Base-by-base conservation (phyloP, 768 basidiomycete genomes). In the Boletus edulis region DNA sequence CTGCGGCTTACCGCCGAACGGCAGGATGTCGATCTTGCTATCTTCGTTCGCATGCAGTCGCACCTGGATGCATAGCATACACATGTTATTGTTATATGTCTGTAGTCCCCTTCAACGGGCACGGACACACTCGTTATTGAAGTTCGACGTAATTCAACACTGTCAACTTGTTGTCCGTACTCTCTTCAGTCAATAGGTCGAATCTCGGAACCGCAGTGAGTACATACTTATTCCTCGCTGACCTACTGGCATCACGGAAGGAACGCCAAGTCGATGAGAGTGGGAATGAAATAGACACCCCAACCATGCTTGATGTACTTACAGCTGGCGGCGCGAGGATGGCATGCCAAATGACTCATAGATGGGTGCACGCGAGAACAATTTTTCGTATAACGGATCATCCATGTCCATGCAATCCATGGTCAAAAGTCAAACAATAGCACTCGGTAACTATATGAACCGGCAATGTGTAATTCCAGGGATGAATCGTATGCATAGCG, bases 211-310 rank as follows among this genome's bases (percentile, higher is more conserved):
- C n/a, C n/a, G n/a, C 37, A 38, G 22, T 22, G 22, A 22, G 22
- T 22, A 22, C 22, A 22, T 22, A 22, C 22, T 22, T 60, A 39
- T 1, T 29, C 24, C 37, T 77, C 76, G 1, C 65, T 64, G 3
- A 77, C 63, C 65, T 4, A 24, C 24, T 24, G 24, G 5, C 64
- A 71, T 8, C 76, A 68, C 1, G 14, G 44, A 32, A 73, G 58
- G 0, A 67, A 64, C 14, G 39, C 31, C 34, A 14, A 14, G 34
- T 34, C 13, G 34, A 34, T 13, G 27, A 27, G 27, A 27, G 27
- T 27, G 8, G 32, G 32, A 34, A 34, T 34, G 11, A 4, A 34
- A 34, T 34, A 34, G 32, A 32, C 20, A 20, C 20, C 1, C 20
- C 1, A 20, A 20, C 20, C 20, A 20, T 2, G 20, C 20, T 20